These are phyloP conservation scores for Pisolithus microcarpus DNA, from an alignment of 768 basidiomycete genomes.

Conservation along the genomic window DNA sequence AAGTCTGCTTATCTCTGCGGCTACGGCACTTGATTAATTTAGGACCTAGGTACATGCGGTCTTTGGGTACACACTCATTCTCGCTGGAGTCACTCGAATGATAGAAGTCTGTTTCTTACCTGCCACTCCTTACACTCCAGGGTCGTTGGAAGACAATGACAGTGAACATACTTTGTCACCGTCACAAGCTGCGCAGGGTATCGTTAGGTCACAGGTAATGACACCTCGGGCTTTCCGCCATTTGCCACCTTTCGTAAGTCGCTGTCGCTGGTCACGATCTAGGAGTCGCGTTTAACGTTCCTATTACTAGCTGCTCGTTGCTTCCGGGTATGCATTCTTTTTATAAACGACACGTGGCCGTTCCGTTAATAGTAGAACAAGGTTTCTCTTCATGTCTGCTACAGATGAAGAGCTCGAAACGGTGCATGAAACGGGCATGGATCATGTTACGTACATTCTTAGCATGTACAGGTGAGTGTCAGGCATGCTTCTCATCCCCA, in stretches of 20 bases:
- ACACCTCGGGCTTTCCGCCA: slow-evolving; percentile 68
- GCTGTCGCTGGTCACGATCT: neutral
- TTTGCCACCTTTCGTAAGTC: slow-evolving; percentile 80
- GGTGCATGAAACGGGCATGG: slow-evolving; percentile 68
- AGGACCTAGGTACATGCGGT: slow-evolving; percentile 60
- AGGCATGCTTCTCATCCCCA: neutral
- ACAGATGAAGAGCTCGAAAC: slow-evolving; percentile 85
- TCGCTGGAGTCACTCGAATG: slow-evolving; percentile 73
- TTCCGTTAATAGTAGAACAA: slow-evolving; percentile 17
- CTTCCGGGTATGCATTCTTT: slow-evolving; percentile 50
- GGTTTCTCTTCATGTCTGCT: slow-evolving; percentile 84
- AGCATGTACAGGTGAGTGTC: slow-evolving; percentile 67
- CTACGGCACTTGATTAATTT: neutral
- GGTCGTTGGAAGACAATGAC: slow-evolving; percentile 38
- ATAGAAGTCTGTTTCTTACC: slow-evolving; percentile 79
- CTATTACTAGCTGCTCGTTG: slow-evolving; percentile 50
- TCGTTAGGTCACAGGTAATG: slow-evolving; percentile 22
- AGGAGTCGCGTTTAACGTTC: slow-evolving; percentile 3
- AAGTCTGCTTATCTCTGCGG: neutral
- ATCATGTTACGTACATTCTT: slow-evolving; percentile 85
- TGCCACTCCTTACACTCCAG: slow-evolving; percentile 25
- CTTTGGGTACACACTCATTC: slow-evolving; percentile 82
- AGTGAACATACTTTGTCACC: slow-evolving; percentile 66
- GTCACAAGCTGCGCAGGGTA: slow-evolving; percentile 9
- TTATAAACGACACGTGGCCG: neutral